A percentile compares a stretch with the other conserved stretches of the same genome.
phyloP scores from a whole-genome alignment of 2,329 filamentous ascomycete species.

The Spiromastix sp. region DNA sequence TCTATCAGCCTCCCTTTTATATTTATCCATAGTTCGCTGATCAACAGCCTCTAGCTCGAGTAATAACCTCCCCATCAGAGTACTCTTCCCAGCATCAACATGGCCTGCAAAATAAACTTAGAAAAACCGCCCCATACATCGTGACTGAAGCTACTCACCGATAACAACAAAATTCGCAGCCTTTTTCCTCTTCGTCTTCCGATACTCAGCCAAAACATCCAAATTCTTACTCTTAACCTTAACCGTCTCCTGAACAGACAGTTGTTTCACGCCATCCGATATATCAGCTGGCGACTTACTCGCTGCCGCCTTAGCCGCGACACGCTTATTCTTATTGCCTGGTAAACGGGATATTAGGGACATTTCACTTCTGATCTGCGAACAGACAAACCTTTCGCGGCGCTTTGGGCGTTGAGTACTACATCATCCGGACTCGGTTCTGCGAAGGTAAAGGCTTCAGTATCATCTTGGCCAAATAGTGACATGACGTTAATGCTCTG shows the following conservation, averaged over 20 bases:
- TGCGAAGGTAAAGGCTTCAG: slow-evolving; percentile 53
- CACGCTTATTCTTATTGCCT: slow-evolving; percentile 36
- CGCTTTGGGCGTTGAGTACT: slow-evolving; percentile 69
- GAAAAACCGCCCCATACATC: slow-evolving; percentile 1
- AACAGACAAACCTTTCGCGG: slow-evolving; percentile 57
- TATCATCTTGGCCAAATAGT: slow-evolving; percentile 29
- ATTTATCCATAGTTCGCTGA: slow-evolving; percentile 77
- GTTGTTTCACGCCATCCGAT: slow-evolving; percentile 37
- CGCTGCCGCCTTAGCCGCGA: slow-evolving; percentile 28
- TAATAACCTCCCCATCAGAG: slow-evolving; percentile 88
- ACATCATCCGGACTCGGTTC: slow-evolving; percentile 86
- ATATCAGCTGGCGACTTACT: slow-evolving; percentile 35
- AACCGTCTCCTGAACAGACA: slow-evolving; percentile 40
- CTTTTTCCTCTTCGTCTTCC: slow-evolving; percentile 64
- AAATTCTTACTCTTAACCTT: slow-evolving; percentile 64
- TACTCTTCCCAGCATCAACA: slow-evolving; percentile 96
- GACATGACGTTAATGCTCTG: slow-evolving; percentile 24
- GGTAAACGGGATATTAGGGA: slow-evolving; percentile 23
- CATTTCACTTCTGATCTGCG: slow-evolving; percentile 25
- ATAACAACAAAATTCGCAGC: slow-evolving; percentile 87
- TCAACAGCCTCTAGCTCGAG: slow-evolving; percentile 83
- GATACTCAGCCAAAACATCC: slow-evolving; percentile 72
- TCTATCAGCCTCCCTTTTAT: slow-evolving; percentile 76
- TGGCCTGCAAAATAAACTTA: slow-evolving; percentile 51
- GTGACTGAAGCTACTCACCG: slow-evolving; percentile 42